These are phyloP conservation scores for Ramularia endophylla DNA, from an alignment of 2,329 filamentous ascomycete species.

Conservation along the genomic window DNA sequence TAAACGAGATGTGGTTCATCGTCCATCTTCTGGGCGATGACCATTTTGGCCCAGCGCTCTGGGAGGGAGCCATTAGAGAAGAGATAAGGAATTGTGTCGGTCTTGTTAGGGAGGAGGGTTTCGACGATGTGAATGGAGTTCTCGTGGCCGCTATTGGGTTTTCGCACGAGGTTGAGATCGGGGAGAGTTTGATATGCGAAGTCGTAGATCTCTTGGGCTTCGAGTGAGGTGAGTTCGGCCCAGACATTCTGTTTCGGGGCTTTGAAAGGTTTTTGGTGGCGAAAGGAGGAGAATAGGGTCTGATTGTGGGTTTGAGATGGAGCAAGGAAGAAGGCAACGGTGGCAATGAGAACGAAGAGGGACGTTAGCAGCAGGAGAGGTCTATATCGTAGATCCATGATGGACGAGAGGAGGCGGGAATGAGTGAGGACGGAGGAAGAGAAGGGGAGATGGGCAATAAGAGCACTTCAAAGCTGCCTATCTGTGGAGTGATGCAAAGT, in stretches of 20 bases:
- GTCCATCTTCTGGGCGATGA: constrained; percentile 38
- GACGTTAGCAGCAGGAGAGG: too few relatives aligned
- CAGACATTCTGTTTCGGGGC: constrained; percentile 43
- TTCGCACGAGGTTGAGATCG: constrained; percentile 23
- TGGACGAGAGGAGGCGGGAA: too few relatives aligned
- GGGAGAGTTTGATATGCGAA: constrained; percentile 35
- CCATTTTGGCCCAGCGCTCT: constrained; percentile 40
- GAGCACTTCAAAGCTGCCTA: too few relatives aligned
- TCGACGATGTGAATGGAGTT: constrained; percentile 32
- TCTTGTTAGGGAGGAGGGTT: constrained; percentile 45
- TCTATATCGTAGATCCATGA: too few relatives aligned
- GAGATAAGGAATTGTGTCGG: constrained; percentile 42
- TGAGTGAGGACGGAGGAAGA: too few relatives aligned
- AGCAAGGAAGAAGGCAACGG: constrained; percentile 3
- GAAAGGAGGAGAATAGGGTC: too few relatives aligned
- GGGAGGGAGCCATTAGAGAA: constrained; percentile 35
- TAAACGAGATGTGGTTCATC: constrained; percentile 37
- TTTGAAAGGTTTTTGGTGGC: constrained; percentile 10
- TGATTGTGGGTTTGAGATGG: constrained; percentile 1
- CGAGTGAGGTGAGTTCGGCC: constrained; percentile 33
- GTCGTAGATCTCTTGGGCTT: constrained; percentile 35
- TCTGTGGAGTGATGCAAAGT: too few relatives aligned
- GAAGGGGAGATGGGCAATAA: too few relatives aligned
- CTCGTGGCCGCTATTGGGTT: constrained; percentile 19
- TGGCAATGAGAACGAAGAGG: constrained; percentile 10